These are phyloP conservation scores for Gossypium stocksii DNA, from an alignment of 345 rosid species.

Conservation along the genomic window DNA sequence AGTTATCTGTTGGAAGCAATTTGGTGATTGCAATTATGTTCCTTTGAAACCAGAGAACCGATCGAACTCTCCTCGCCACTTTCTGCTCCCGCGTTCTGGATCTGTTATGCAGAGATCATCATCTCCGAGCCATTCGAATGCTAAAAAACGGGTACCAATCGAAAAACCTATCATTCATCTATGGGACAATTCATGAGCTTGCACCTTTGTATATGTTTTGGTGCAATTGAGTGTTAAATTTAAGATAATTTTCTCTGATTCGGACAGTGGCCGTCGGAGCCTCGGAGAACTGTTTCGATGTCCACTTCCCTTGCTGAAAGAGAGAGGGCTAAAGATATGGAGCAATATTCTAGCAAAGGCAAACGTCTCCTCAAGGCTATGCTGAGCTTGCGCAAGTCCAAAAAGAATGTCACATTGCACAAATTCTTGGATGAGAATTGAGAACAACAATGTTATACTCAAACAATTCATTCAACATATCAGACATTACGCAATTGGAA, in stretches of 20 bases:
- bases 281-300: conserved; percentile 44
- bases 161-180: neutral
- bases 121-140: conserved; percentile 36
- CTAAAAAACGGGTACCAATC: conserved; percentile 34
- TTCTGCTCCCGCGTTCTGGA: conserved; percentile 40
- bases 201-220: neutral
- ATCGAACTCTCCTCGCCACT: conserved; percentile 47
- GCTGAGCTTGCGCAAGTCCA: conserved; percentile 60
- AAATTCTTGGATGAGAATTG: conserved; percentile 34
- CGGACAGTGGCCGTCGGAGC: conserved; percentile 42
- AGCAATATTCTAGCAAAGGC: conserved; percentile 42
- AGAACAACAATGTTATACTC: neutral
- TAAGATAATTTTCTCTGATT: neutral
- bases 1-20: neutral
- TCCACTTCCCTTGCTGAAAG: conserved; percentile 26
- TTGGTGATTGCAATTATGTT: conserved; percentile 3
- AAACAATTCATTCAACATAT: neutral
- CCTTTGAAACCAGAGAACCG: conserved; percentile 36
- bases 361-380: conserved; percentile 59
- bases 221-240: neutral
- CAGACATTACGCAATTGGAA: neutral
- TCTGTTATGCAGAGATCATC: conserved; percentile 48
- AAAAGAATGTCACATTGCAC: conserved; percentile 28
- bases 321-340: conserved; percentile 31
- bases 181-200: neutral